phyloP scores from a whole-genome alignment of 2,329 filamentous ascomycete genomes.

The Fusarium sp. region DNA sequence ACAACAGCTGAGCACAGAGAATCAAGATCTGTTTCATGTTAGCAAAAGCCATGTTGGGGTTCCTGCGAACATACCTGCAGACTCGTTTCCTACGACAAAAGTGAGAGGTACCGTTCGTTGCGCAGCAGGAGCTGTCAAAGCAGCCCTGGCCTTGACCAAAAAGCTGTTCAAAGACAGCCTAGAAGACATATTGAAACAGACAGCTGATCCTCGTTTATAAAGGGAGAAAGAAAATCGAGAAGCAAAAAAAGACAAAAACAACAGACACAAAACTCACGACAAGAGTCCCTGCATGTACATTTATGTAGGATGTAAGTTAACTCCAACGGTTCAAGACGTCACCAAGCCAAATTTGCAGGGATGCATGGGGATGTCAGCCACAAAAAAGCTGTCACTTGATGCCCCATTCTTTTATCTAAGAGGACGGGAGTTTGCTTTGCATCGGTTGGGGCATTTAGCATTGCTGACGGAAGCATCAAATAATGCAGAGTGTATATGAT shows the following conservation, averaged over 20 bases:
- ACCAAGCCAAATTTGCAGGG: conserved; percentile 19
- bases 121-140: conserved; percentile 57
- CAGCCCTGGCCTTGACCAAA: conserved; percentile 60
- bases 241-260: not conserved
- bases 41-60: not conserved
- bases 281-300: conserved; percentile 13
- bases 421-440: not conserved
- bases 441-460: not conserved
- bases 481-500: conserved; percentile 1
- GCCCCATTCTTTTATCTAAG: conserved; percentile 9
- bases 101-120: conserved; percentile 62
- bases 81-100: conserved; percentile 75
- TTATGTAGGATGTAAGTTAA: conserved; percentile 36
- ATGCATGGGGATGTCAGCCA: conserved; percentile 14
- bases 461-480: not conserved
- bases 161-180: conserved; percentile 61
- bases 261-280: conserved; percentile 4
- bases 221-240: not conserved
- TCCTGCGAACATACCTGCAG: conserved; percentile 62
- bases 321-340: conserved; percentile 14
- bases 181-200: conserved; percentile 42
- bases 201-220: not conserved
- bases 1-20: conserved; percentile 80
- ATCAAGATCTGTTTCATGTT: conserved; percentile 72
- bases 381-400: conserved; percentile 24